Percentiles rank a stretch among this genome's conserved stretches.
These are phyloP conservation scores for Suillus hirtellus DNA, from an alignment of 768 basidiomycete species.

Conservation along the genomic window DNA sequence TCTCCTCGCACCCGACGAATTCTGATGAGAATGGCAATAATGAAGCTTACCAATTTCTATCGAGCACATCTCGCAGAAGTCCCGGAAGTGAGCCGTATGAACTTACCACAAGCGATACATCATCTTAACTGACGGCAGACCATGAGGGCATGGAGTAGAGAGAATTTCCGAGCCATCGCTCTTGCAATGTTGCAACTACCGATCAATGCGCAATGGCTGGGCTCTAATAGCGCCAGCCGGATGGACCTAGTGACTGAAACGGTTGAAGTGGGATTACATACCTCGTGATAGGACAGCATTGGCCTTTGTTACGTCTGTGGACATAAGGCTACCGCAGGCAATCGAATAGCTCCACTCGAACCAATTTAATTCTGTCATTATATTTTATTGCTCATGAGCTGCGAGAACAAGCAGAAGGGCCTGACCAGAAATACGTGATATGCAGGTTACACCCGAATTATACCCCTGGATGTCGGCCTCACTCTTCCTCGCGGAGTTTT, in stretches of 20 bases:
- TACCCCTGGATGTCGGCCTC: background rate
- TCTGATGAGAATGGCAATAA: background rate
- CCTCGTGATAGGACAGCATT: background rate
- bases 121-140: background rate
- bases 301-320: slow-evolving; percentile 1
- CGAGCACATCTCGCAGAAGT: background rate
- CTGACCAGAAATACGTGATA: background rate
- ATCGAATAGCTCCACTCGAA: background rate
- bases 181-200: background rate
- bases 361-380: background rate
- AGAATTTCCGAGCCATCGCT: slow-evolving; percentile 1
- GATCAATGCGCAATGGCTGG: background rate
- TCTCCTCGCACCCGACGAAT: slow-evolving; percentile 1
- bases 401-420: background rate
- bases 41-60: slow-evolving; percentile 3
- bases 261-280: background rate
- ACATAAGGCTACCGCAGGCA: background rate
- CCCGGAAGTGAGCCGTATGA: background rate
- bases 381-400: background rate
- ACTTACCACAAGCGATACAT: background rate
- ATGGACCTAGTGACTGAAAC: background rate
- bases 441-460: background rate
- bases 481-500: background rate
- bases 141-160: background rate
- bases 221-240: background rate